Percentiles rank a stretch among this genome's conserved stretches.
Conservation (phyloP, 176 grass and related monocot species). For the Musa acuminata region DNA sequence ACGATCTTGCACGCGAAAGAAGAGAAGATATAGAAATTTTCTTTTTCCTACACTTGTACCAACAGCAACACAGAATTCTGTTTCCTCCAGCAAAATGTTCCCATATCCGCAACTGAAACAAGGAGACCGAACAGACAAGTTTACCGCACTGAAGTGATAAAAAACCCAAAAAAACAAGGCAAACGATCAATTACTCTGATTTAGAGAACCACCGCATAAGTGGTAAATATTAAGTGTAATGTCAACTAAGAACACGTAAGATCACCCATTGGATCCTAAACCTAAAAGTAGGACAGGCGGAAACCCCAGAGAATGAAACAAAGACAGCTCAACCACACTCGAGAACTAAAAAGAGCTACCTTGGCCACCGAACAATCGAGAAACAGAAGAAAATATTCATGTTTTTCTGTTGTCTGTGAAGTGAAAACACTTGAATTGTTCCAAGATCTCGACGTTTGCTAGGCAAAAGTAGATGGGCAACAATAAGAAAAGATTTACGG, state of each 20-base stretch:
- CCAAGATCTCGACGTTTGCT: neutral
- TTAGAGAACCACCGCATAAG: neutral
- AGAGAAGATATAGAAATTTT: neutral
- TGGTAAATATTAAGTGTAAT: neutral
- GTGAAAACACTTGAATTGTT: neutral
- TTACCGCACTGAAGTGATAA: neutral
- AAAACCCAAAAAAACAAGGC: neutral
- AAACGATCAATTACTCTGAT: neutral
- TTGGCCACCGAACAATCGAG: neutral
- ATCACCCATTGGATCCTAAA: neutral
- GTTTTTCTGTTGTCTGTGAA: neutral
- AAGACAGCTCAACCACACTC: constrained; percentile 5
- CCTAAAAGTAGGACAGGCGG: neutral
- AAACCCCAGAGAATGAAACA: neutral
- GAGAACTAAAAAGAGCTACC: neutral
- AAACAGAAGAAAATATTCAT: neutral
- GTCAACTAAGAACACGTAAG: neutral
- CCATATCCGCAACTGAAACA: neutral
- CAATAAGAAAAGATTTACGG: neutral
- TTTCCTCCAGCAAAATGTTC: neutral
- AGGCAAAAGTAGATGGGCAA: neutral
- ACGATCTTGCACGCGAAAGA: neutral
- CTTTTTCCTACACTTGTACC: neutral
- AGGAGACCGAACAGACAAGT: neutral
- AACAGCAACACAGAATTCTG: neutral